These are phyloP conservation scores for Dactylellina leptospora DNA, from an alignment of 2,329 filamentous ascomycete species.

Conservation along the genomic window DNA sequence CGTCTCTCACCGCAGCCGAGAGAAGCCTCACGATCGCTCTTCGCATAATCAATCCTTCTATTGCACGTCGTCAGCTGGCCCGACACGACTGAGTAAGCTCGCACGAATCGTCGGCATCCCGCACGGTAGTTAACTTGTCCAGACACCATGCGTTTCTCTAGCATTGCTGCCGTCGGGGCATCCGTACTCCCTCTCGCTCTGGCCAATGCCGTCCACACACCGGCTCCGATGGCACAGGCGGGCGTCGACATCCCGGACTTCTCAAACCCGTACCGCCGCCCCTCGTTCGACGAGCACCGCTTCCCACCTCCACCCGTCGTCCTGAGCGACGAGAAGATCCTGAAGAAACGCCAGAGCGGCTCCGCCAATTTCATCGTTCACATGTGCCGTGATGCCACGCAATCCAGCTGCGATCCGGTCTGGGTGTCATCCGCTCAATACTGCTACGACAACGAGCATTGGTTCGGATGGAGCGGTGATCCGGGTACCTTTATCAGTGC, in stretches of 20 bases:
- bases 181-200: conserved; percentile 33
- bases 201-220: conserved; percentile 1
- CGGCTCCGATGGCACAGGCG: conserved; percentile 21
- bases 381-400: conserved; percentile 42
- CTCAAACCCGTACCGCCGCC: conserved; percentile 45
- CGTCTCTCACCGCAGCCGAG: not conserved
- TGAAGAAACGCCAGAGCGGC: conserved; percentile 41
- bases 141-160: conserved; percentile 28
- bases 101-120: not conserved
- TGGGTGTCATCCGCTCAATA: conserved; percentile 49
- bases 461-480: conserved; percentile 50
- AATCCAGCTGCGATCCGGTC: conserved; percentile 31
- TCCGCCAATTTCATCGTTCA: conserved; percentile 47
- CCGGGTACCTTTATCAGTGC: conserved; percentile 47
- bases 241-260: conserved; percentile 40
- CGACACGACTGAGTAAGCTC: conserved; percentile 23
- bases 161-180: conserved; percentile 18
- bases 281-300: conserved; percentile 46
- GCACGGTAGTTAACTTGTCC: not conserved
- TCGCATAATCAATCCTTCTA: conserved; percentile 28
- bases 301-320: conserved; percentile 34
- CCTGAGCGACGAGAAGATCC: conserved; percentile 24
- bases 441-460: conserved; percentile 49
- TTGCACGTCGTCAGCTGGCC: conserved; percentile 47
- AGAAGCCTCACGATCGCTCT: conserved; percentile 30